Percentiles rank a stretch among this genome's conserved stretches.
Evolutionary conservation across 768 basidiomycete genomes (phyloP).

Genomic region (Mycena belliarum): DNA sequence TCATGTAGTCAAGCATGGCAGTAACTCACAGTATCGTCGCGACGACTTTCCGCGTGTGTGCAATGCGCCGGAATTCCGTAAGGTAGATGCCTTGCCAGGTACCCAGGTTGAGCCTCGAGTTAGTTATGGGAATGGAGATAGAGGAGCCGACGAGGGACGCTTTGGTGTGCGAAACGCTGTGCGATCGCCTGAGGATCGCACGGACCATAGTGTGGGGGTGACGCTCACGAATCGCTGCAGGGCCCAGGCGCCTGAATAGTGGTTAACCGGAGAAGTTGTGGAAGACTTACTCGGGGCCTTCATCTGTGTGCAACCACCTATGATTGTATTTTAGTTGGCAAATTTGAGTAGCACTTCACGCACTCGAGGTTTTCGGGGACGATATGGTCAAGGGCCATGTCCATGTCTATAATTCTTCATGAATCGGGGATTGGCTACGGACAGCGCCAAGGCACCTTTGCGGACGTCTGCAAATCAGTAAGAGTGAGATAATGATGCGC

Average conservation of each 20-base stretch:
- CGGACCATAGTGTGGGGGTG: background rate
- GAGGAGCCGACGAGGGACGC: slow-evolving; percentile 82
- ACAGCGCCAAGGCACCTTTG: slow-evolving; percentile 28
- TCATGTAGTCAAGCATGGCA: too few species aligned
- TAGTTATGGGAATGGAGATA: slow-evolving; percentile 80
- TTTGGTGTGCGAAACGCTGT: slow-evolving; percentile 89
- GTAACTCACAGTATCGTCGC: slow-evolving; percentile 84
- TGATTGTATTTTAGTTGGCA: background rate
- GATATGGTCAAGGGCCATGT: slow-evolving; percentile 88
- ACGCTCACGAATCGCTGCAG: slow-evolving; percentile 73
- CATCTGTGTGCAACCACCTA: slow-evolving; percentile 77
- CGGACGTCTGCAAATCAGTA: slow-evolving; percentile 31
- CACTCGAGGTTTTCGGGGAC: slow-evolving; percentile 80
- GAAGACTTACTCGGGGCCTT: slow-evolving; percentile 80
- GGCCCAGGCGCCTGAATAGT: background rate
- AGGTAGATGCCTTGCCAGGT: slow-evolving; percentile 97
- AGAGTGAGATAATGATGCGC: background rate
- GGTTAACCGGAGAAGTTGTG: background rate
- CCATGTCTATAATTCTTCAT: slow-evolving; percentile 66
- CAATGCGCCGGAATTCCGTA: slow-evolving; percentile 74
- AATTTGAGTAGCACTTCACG: background rate
- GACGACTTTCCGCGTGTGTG: slow-evolving; percentile 70
- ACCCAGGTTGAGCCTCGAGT: slow-evolving; percentile 76
- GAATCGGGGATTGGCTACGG: background rate
- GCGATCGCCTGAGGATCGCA: background rate